These are phyloP conservation scores for Apiospora arundinis DNA, from an alignment of 2,329 filamentous ascomycete genomes.

Conservation along the genomic window DNA sequence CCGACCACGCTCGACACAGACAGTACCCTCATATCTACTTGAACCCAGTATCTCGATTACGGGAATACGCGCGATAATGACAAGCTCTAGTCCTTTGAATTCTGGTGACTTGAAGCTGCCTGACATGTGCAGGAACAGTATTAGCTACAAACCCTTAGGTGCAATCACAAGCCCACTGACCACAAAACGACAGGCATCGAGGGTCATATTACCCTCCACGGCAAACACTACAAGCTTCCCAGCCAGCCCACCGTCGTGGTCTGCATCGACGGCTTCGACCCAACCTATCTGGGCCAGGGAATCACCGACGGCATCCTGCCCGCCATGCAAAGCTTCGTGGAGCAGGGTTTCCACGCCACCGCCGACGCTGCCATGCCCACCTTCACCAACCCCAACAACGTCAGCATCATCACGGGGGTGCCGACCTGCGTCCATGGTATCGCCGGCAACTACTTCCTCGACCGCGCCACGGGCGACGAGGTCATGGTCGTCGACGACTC, in stretches of 20 bases:
- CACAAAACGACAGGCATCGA: background rate
- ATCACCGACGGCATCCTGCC: slow-evolving; percentile 43
- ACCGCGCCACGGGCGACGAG: slow-evolving; percentile 45
- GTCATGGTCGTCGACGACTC: slow-evolving; percentile 49
- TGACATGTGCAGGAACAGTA: background rate
- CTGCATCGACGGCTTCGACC: slow-evolving; percentile 52
- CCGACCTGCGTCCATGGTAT: slow-evolving; percentile 49
- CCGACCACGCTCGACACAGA: no score
- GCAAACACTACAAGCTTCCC: slow-evolving; percentile 26
- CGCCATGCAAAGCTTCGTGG: slow-evolving; percentile 39
- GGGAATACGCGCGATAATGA: background rate
- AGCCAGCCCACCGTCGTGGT: slow-evolving; percentile 45
- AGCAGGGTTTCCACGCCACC: slow-evolving; percentile 45
- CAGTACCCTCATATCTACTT: no score
- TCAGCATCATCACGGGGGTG: slow-evolving; percentile 51
- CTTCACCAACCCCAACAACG: slow-evolving; percentile 53
- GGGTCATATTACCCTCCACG: slow-evolving; percentile 18
- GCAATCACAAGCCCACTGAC: background rate
- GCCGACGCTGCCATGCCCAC: slow-evolving; percentile 50
- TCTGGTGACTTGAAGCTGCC: background rate
- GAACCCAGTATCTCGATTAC: background rate
- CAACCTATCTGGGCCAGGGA: slow-evolving; percentile 46
- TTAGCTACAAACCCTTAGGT: background rate
- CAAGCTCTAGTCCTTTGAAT: background rate
- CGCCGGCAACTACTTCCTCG: slow-evolving; percentile 51